Evolutionary conservation across 192 early-diverging fungal genomes (phyloP).

Genomic region (Spizellomyces punctatus): DNA sequence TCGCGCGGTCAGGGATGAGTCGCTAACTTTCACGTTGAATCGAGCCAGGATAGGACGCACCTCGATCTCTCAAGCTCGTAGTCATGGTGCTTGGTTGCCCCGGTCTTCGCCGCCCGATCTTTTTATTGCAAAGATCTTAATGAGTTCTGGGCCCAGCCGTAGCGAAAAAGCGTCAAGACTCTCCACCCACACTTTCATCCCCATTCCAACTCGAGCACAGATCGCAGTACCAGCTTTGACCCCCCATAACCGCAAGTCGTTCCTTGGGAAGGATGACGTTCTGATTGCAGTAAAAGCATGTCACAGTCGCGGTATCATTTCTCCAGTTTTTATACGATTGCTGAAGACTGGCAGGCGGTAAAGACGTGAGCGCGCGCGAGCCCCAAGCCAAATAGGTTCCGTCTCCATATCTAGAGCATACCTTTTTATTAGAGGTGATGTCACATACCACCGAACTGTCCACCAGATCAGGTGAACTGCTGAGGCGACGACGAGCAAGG

Average conservation of each 20-base stretch:
- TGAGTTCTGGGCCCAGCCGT: no score
- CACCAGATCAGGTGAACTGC: no score
- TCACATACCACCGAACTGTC: no score
- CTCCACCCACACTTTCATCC: neutral
- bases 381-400: no score
- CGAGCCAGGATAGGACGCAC: neutral
- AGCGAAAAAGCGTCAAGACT: no score
- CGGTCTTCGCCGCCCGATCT: neutral
- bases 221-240: constrained; percentile 17
- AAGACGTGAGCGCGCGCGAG: no score
- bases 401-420: no score
- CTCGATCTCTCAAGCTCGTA: neutral
- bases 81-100: no score
- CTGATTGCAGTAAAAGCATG: constrained; percentile 25
- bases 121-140: neutral
- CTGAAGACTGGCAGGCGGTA: neutral
- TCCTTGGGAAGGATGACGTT: constrained; percentile 5
- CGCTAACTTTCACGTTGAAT: neutral
- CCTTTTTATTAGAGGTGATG: no score
- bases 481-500: no score
- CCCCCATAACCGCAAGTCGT: neutral
- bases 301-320: neutral
- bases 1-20: neutral
- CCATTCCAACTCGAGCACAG: constrained; percentile 15
- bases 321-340: neutral